Evolutionary conservation across 495 filamentous ascomycete species (phyloP).

Genomic region (Penicillium argentinense): DNA sequence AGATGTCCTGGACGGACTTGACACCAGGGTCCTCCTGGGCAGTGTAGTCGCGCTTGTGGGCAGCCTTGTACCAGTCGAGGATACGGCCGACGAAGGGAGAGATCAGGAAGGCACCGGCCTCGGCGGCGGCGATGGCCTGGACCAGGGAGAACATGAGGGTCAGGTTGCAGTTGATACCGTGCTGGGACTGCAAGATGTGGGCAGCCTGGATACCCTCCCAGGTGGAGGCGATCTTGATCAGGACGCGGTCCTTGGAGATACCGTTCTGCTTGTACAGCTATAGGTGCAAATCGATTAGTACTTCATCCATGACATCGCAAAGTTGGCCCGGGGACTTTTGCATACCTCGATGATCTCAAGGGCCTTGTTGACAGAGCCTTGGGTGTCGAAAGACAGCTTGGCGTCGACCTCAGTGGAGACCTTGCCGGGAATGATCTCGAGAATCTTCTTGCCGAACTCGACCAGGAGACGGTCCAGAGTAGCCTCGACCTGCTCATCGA

Average conservation of each 20-base stretch:
- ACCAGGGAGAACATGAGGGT: conserved; percentile 97
- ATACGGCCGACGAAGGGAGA: conserved; percentile 99
- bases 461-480: conserved; percentile 92
- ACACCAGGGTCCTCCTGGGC: conserved; percentile 94
- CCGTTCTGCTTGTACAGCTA: conserved; percentile 92
- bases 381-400: conserved; percentile 90
- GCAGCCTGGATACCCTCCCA: conserved; percentile 98
- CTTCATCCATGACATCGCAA: neutral
- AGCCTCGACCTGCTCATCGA: conserved; percentile 77
- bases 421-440: conserved; percentile 95
- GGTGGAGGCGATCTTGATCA: conserved; percentile 60
- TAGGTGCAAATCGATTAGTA: conserved; percentile 13
- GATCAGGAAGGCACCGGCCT: conserved; percentile 97
- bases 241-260: conserved; percentile 86
- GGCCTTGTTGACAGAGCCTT: conserved; percentile 92
- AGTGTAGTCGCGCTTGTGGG: conserved; percentile 88
- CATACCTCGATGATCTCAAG: conserved; percentile 93
- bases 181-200: conserved; percentile 86
- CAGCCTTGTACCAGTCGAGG: conserved; percentile 98
- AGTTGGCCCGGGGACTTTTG: neutral
- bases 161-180: conserved; percentile 96
- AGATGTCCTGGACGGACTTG: conserved; percentile 91
- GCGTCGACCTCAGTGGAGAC: conserved; percentile 99
- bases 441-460: conserved; percentile 96
- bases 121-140: conserved; percentile 94